A percentile compares a stretch with the other conserved stretches of the same genome.
Evolutionary conservation across 139 green algal species (phyloP).

Genomic region (Nannochloris sp.): DNA sequence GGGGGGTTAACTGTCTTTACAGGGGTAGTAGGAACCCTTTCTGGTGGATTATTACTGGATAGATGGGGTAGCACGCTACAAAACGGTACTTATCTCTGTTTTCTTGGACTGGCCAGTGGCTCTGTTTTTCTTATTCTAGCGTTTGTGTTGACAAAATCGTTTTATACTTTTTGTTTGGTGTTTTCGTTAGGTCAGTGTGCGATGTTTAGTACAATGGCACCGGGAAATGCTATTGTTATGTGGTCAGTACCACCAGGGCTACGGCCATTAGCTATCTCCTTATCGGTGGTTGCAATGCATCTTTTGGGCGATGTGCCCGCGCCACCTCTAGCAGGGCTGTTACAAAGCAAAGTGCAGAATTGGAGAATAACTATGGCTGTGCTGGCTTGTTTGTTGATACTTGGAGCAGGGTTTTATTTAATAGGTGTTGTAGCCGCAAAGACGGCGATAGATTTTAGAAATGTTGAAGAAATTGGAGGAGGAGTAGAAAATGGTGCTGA

Average conservation of each 20-base stretch:
- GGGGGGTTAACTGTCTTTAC: conserved; percentile 82
- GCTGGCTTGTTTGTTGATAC: not conserved
- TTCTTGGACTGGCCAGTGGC: conserved; percentile 31
- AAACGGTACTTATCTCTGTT: conserved; percentile 57
- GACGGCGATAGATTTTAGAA: not conserved
- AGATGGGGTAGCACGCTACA: conserved; percentile 51
- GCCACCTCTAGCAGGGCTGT: conserved; percentile 69
- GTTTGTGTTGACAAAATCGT: conserved; percentile 40
- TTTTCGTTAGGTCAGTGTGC: conserved; percentile 62
- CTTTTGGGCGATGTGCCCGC: conserved; percentile 90
- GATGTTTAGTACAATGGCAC: conserved; percentile 67
- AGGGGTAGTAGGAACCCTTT: conserved; percentile 64
- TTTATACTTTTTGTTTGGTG: conserved; percentile 43
- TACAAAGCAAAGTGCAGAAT: conserved; percentile 53
- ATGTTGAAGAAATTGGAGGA: not conserved
- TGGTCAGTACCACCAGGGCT: conserved; percentile 78
- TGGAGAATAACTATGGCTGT: conserved; percentile 23
- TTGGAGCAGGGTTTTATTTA: not conserved
- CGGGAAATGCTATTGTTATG: conserved; percentile 70
- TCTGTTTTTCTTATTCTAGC: conserved; percentile 43
- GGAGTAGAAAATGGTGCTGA: too few species aligned
- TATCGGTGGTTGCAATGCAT: conserved; percentile 82
- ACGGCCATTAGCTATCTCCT: conserved; percentile 65
- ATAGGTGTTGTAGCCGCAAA: not conserved
- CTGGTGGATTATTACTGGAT: conserved; percentile 76